Conservation (phyloP, 441 rosid genomes). For the Erodium chrysanthum region DNA sequence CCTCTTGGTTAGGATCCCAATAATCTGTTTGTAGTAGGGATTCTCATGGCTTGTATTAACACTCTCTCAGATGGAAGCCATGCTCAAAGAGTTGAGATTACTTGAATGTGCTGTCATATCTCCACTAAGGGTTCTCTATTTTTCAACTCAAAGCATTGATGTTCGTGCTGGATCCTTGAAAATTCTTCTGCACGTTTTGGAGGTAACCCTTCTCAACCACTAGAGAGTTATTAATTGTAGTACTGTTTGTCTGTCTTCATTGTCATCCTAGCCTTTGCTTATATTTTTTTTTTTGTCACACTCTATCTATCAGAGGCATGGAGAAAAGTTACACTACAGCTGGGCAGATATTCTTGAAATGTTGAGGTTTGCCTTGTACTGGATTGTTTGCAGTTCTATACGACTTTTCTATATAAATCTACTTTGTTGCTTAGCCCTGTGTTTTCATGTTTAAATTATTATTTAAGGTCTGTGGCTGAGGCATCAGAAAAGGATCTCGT, state of each 20-base stretch:
- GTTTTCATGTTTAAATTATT: constrained; percentile 15
- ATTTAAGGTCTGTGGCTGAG: constrained; percentile 80
- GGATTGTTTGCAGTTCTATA: constrained; percentile 4
- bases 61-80: constrained; percentile 41
- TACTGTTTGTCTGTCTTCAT: constrained; percentile 16
- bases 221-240: constrained; percentile 20
- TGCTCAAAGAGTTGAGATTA: constrained; percentile 40
- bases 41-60: constrained; percentile 18
- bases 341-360: constrained; percentile 89
- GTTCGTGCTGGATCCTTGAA: constrained; percentile 82
- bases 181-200: constrained; percentile 91
- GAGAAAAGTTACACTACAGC: constrained; percentile 74
- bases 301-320: constrained; percentile 61
- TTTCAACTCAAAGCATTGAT: constrained; percentile 71
- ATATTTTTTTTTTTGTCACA: constrained; percentile 19
- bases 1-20: constrained; percentile 13
- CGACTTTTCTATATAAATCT: neutral
- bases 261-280: constrained; percentile 10
- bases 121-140: constrained; percentile 72
- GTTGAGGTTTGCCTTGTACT: constrained; percentile 53
- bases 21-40: constrained; percentile 15
- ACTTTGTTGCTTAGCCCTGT: constrained; percentile 18
- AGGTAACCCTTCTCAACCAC: constrained; percentile 42
- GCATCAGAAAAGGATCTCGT: constrained; percentile 89
- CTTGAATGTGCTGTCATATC: constrained; percentile 87